These are phyloP conservation scores for Coffea eugenioides DNA, from an alignment of 257 asterid genomes.

Conservation along the genomic window DNA sequence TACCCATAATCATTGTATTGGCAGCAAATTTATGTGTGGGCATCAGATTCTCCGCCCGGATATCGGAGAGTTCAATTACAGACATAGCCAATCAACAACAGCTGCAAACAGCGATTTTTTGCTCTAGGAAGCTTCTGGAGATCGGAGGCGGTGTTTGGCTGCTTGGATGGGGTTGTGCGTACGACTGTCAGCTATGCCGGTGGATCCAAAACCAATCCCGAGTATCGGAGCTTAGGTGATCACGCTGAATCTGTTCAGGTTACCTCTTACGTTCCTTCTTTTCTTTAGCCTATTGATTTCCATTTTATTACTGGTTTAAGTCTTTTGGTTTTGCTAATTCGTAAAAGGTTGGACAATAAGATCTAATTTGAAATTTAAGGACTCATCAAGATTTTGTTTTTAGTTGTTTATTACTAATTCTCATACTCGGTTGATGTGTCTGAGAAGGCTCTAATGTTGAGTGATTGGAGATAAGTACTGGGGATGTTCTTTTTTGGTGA, in stretches of 20 bases:
- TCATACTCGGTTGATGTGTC: background rate
- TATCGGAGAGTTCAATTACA: slow-evolving; percentile 27
- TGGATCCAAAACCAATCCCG: slow-evolving; percentile 73
- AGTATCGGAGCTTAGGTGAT: slow-evolving; percentile 78
- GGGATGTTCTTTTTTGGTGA: background rate
- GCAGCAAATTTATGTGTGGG: slow-evolving; percentile 30
- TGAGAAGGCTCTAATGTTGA: background rate
- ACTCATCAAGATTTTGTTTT: background rate
- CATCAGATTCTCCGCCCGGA: slow-evolving; percentile 78
- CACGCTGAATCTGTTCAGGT: slow-evolving; percentile 98
- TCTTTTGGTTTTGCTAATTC: background rate
- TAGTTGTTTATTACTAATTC: background rate
- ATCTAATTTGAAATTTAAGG: background rate
- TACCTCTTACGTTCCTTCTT: background rate
- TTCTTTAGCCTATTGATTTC: background rate
- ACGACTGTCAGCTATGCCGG: slow-evolving; percentile 84
- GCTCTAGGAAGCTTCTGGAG: slow-evolving; percentile 98
- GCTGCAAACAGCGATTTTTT: slow-evolving; percentile 63
- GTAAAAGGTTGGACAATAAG: background rate
- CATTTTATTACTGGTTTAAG: background rate
- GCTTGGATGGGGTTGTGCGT: slow-evolving; percentile 74
- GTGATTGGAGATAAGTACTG: background rate
- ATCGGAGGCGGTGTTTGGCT: slow-evolving; percentile 89
- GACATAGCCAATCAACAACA: slow-evolving; percentile 41
- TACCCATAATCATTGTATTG: slow-evolving; percentile 29